Evolutionary conservation across 345 rosid genomes (phyloP), one percentile per base, ranked within the genome.

Genomic region (Corchorus olitorius): DNA sequence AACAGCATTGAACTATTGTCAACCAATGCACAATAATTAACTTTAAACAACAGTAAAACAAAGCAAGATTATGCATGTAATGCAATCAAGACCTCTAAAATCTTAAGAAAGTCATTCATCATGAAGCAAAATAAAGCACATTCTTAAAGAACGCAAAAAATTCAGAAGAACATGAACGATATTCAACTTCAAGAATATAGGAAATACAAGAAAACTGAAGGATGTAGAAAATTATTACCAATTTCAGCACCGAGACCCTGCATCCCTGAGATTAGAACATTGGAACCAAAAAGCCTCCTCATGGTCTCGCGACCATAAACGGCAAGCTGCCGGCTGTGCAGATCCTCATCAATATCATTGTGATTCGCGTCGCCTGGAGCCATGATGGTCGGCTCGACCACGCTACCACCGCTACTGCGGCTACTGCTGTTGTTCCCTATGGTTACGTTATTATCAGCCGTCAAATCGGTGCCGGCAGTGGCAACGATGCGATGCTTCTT

Each of bases 301-400:
- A 97, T 97, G 1, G 99, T 94, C 85, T 97, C 99, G 0, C 99
- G 97, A 41, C 99, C 99, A 41, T 96, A 96, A 46, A 94, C 98
- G 0, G 99, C 99, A 17, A 97, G 99, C 92, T 97, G 98, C 55
- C 99, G 80, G 82, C 99, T 97, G 84, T 97, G 98, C 49, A 97
- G 92, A 87, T 97, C 99, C 82, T 94, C 99, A 76, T 97, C 98
- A 72, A 97, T 97, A 70, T 91, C 97, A 43, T 78, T 78, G 63
- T 80, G 91, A 58, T 87, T 89, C 33, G 84, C 84, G 45, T 90
- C 86, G 49, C 97, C 93, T 34, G 86, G 83, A 80, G 91, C 89
- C 97, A 94, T 94, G 84, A 86, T 78, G 74, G 78, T 54, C 16
- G 75, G 81, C 66, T 76, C 67, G 17, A 37, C 55, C 22, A 6